phyloP scores from a whole-genome alignment of 2,329 filamentous ascomycete genomes.

The Beauveria medogensis region DNA sequence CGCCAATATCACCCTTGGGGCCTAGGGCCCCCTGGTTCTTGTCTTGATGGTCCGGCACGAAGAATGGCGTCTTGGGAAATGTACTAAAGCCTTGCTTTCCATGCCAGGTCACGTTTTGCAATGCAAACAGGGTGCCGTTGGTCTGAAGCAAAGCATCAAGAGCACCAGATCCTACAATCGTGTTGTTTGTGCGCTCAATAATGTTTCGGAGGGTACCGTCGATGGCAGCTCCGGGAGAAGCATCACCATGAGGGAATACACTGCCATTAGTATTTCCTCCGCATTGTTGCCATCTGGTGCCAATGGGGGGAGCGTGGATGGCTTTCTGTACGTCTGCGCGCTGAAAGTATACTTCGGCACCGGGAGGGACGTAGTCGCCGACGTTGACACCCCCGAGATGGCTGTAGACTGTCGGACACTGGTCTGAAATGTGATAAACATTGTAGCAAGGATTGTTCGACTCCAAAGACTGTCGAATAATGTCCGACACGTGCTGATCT shows the following conservation, averaged over 20 bases:
- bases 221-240: conserved; percentile 8
- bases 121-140: conserved; percentile 55
- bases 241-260: conserved; percentile 14
- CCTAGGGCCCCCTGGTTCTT: conserved; percentile 19
- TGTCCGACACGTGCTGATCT: conserved; percentile 44
- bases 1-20: conserved; percentile 11
- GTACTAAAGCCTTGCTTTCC: conserved; percentile 55
- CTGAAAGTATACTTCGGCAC: conserved; percentile 67
- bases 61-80: conserved; percentile 26
- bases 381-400: conserved; percentile 38
- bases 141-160: conserved; percentile 49
- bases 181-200: conserved; percentile 16
- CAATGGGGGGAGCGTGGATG: conserved; percentile 50
- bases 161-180: conserved; percentile 13
- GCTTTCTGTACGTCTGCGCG: conserved; percentile 59
- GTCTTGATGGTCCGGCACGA: conserved; percentile 17
- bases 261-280: neutral
- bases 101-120: conserved; percentile 68
- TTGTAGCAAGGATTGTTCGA: conserved; percentile 70
- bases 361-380: conserved; percentile 26
- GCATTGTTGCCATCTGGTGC: conserved; percentile 38
- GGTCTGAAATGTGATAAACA: conserved; percentile 63
- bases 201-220: conserved; percentile 13
- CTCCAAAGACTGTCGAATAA: conserved; percentile 42
- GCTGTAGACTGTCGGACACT: conserved; percentile 64